phyloP scores from a whole-genome alignment of 176 grass and related monocot species.

The Thinopyrum elongatum region DNA sequence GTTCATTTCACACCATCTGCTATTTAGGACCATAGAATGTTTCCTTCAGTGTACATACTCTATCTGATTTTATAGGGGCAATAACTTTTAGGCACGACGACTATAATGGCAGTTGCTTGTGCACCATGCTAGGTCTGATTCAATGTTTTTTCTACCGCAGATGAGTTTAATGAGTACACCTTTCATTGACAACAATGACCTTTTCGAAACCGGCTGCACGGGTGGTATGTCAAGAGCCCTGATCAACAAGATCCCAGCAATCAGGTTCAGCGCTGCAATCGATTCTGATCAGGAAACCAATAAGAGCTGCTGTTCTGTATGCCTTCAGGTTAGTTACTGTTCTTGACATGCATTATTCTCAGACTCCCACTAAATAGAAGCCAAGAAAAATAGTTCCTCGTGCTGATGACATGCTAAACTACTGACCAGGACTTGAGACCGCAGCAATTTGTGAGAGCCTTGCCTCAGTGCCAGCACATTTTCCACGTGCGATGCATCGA shows the following conservation, averaged over 20 bases:
- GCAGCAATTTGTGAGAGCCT: constrained; percentile 46
- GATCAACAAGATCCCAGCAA: constrained; percentile 59
- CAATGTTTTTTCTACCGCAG: constrained; percentile 37
- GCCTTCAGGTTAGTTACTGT: constrained; percentile 70
- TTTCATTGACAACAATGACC: constrained; percentile 66
- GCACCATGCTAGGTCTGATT: background rate
- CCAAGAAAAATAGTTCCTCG: background rate
- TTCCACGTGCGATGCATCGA: constrained; percentile 80
- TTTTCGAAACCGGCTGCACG: constrained; percentile 63
- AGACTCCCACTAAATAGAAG: too few species aligned
- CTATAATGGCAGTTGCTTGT: background rate
- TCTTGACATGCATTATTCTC: background rate
- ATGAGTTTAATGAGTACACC: constrained; percentile 64
- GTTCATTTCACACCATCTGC: background rate
- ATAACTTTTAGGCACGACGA: background rate
- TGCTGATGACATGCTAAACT: constrained; percentile 13
- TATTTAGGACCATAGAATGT: background rate
- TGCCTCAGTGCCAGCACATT: constrained; percentile 73
- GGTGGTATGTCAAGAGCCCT: constrained; percentile 54
- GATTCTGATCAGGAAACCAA: constrained; percentile 11
- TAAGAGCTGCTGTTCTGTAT: constrained; percentile 64
- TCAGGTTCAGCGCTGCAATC: constrained; percentile 34
- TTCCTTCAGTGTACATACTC: background rate
- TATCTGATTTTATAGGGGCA: constrained; percentile 12
- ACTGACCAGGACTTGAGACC: constrained; percentile 51